Conservation (phyloP, 164 flowering plant species). For the Protea cynaroides region DNA sequence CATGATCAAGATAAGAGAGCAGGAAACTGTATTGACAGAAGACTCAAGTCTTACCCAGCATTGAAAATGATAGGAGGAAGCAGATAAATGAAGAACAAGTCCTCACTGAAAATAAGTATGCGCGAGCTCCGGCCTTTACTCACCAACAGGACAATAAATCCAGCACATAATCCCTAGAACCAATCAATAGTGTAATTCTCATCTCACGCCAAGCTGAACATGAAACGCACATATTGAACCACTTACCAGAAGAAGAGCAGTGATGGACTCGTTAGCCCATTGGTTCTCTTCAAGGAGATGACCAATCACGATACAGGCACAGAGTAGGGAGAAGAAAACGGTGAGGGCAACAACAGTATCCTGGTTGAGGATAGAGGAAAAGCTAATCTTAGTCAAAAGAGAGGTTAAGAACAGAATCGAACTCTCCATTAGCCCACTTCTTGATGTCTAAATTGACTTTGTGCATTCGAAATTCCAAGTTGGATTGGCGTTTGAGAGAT, state of each 20-base stretch:
- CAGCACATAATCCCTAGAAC: slow-evolving; percentile 50
- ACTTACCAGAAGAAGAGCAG: slow-evolving; percentile 48
- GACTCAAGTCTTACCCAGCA: slow-evolving; percentile 42
- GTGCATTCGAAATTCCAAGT: slow-evolving; percentile 9
- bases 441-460: too few species aligned
- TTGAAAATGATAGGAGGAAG: slow-evolving; percentile 71
- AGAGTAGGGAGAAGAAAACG: slow-evolving; percentile 43
- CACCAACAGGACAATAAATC: slow-evolving; percentile 43
- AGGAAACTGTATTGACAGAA: background rate
- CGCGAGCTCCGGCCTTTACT: slow-evolving; percentile 37
- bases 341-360: slow-evolving; percentile 34
- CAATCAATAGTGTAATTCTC: too few species aligned
- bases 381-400: background rate
- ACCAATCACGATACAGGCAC: slow-evolving; percentile 51
- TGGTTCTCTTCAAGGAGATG: slow-evolving; percentile 52
- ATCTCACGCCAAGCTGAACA: too few species aligned
- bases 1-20: background rate
- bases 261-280: slow-evolving; percentile 63
- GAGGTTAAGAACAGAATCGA: slow-evolving; percentile 3
- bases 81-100: slow-evolving; percentile 59
- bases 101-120: slow-evolving; percentile 41
- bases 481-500: background rate
- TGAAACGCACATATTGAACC: too few species aligned
- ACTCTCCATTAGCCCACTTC: slow-evolving; percentile 12
- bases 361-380: slow-evolving; percentile 17